Conservation (phyloP, 2,329 filamentous ascomycete genomes). For the Colletotrichum liaoningense region DNA sequence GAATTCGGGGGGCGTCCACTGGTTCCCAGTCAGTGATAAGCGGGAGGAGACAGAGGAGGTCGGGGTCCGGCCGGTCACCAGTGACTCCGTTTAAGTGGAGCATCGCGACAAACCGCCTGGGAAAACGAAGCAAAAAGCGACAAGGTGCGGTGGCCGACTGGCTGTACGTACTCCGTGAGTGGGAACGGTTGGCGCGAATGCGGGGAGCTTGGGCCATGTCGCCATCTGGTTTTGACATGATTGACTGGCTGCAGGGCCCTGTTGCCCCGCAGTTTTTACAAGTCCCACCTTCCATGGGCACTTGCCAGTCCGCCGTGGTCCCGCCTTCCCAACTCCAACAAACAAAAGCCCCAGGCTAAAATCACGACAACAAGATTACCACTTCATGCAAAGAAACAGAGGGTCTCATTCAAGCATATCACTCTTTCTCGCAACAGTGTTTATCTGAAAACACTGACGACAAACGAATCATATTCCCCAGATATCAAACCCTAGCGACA, state of each 20-base stretch:
- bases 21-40: constrained; percentile 29
- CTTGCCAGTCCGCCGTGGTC: neutral
- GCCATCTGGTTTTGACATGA: constrained; percentile 24
- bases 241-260: constrained; percentile 16
- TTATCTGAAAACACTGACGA: neutral
- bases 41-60: constrained; percentile 24
- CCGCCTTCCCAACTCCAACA: constrained; percentile 26
- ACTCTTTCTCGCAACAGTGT: neutral
- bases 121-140: neutral
- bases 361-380: constrained; percentile 15
- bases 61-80: constrained; percentile 29
- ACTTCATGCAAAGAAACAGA: neutral
- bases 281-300: too few relatives aligned
- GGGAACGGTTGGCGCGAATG: constrained; percentile 30
- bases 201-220: constrained; percentile 41
- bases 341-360: constrained; percentile 3
- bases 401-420: neutral
- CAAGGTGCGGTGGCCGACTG: constrained; percentile 3
- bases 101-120: neutral
- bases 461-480: neutral
- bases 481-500: neutral
- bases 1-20: constrained; percentile 10
- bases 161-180: neutral
- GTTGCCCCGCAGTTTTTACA: constrained; percentile 7
- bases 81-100: constrained; percentile 15